Percentiles rank a stretch among this genome's conserved stretches.
Conservation (phyloP, 2,329 filamentous ascomycete genomes). For the Fusarium nygamai region DNA sequence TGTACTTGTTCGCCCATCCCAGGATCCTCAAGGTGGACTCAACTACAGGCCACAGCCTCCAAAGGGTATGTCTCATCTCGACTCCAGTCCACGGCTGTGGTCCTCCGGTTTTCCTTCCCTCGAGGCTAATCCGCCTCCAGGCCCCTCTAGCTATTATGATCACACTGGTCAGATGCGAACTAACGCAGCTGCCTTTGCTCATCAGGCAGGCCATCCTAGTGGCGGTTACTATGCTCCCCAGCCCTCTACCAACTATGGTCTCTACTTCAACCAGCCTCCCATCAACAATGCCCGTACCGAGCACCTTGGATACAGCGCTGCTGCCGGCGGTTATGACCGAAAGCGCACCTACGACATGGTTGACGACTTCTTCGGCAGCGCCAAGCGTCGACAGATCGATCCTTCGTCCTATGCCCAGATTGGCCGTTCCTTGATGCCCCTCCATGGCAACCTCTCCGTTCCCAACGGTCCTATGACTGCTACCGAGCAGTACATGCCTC, state of each 20-base stretch:
- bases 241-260: constrained; percentile 69
- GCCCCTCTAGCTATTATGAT: constrained; percentile 69
- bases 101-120: constrained; percentile 42
- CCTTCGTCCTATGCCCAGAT: constrained; percentile 91
- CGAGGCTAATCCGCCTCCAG: constrained; percentile 59
- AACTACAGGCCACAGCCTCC: constrained; percentile 63
- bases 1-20: constrained; percentile 68
- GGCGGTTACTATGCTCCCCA: constrained; percentile 68
- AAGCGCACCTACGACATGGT: constrained; percentile 89
- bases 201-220: constrained; percentile 62
- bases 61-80: constrained; percentile 59
- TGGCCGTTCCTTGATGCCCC: constrained; percentile 84
- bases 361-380: constrained; percentile 92
- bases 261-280: constrained; percentile 79
- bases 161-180: constrained; percentile 71
- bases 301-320: constrained; percentile 70
- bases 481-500: constrained; percentile 65
- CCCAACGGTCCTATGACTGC: constrained; percentile 60
- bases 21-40: constrained; percentile 63
- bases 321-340: constrained; percentile 70
- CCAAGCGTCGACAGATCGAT: constrained; percentile 91
- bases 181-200: constrained; percentile 64
- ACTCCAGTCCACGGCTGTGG: constrained; percentile 21
- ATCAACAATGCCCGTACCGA: constrained; percentile 65
- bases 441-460: constrained; percentile 76